Conservation (phyloP, 768 basidiomycete species). For the Omphalotus guepiniiformis region DNA sequence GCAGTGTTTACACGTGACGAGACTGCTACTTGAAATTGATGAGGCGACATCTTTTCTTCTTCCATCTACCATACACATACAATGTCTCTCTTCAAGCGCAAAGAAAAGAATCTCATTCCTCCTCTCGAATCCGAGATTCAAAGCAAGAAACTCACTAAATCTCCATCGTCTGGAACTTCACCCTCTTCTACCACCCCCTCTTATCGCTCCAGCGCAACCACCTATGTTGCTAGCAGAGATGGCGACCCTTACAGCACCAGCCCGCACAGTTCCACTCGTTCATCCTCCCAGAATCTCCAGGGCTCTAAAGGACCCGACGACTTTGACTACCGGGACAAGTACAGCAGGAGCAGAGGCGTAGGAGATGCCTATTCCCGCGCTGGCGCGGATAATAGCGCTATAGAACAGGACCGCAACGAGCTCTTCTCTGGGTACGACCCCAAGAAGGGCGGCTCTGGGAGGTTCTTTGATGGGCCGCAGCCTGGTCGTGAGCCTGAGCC, state of each 20-base stretch:
- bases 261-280: neutral
- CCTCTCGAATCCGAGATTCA: slow-evolving; percentile 43
- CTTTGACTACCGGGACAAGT: slow-evolving; percentile 21
- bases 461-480: slow-evolving; percentile 43
- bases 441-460: slow-evolving; percentile 35
- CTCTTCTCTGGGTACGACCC: slow-evolving; percentile 54
- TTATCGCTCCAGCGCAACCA: slow-evolving; percentile 49
- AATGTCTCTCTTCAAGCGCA: slow-evolving; percentile 72
- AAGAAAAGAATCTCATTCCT: slow-evolving; percentile 62
- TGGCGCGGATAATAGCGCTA: slow-evolving; percentile 22
- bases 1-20: no score
- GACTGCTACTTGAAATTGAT: no score
- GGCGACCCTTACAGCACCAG: slow-evolving; percentile 24
- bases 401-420: slow-evolving; percentile 46
- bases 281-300: neutral
- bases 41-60: neutral
- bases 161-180: slow-evolving; percentile 21
- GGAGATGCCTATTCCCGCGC: slow-evolving; percentile 43
- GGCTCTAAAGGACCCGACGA: neutral
- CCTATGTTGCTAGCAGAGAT: slow-evolving; percentile 69
- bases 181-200: slow-evolving; percentile 35
- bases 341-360: slow-evolving; percentile 29
- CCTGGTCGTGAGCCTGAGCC: slow-evolving; percentile 30
- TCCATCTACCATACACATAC: slow-evolving; percentile 15
- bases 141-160: no score